Evolutionary conservation across 176 grass and related monocot species (phyloP).

Genomic region (Carex littledalei): DNA sequence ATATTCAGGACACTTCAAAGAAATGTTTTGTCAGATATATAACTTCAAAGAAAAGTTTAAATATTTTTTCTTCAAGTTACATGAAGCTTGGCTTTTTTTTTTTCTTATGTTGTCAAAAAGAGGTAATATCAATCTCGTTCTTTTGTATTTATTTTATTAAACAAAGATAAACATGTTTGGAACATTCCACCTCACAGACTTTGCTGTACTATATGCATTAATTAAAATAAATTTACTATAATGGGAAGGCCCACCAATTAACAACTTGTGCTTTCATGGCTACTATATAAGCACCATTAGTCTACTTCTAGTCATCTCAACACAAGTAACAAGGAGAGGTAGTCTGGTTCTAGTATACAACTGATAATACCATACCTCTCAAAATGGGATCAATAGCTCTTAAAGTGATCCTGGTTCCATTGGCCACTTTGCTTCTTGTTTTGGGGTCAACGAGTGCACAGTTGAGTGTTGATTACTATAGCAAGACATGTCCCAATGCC

Average conservation of each 20-base stretch:
- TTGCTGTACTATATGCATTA: not conserved
- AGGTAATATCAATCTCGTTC: not conserved
- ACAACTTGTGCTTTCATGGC: not conserved
- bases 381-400: constrained; percentile 9
- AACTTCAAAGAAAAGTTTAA: not conserved
- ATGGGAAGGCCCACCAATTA: not conserved
- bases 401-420: not conserved
- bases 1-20: not conserved
- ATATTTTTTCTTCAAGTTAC: constrained; percentile 6
- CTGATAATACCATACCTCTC: not conserved
- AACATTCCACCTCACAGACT: not conserved
- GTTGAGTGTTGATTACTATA: constrained; percentile 41
- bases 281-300: not conserved
- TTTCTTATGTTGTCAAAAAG: not conserved
- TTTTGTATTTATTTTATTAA: not conserved
- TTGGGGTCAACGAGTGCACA: constrained; percentile 7
- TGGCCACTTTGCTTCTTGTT: constrained; percentile 12
- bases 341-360: not conserved
- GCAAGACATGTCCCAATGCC: constrained; percentile 46
- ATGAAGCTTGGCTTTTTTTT: not conserved
- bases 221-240: not conserved
- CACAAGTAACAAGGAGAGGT: not conserved
- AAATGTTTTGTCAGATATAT: not conserved
- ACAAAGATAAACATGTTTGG: not conserved
- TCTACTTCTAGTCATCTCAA: not conserved